Conservation (phyloP, 495 filamentous ascomycete species). For the Clohesyomyces aquaticus region DNA sequence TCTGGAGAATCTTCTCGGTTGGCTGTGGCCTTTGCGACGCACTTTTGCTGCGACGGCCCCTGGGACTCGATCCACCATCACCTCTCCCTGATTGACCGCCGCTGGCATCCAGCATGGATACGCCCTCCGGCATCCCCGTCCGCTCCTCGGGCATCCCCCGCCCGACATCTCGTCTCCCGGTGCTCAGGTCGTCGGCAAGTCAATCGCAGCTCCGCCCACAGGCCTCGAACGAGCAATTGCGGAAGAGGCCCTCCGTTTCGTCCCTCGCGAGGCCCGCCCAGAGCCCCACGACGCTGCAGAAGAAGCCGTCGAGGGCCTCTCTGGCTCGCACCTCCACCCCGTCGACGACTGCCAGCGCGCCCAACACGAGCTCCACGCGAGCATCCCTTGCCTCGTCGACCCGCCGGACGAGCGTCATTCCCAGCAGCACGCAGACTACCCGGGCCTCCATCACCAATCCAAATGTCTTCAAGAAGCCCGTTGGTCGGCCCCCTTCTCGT, state of each 20-base stretch:
- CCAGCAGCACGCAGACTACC: constrained; percentile 2
- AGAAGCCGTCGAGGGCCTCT: constrained; percentile 32
- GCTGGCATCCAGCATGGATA: constrained; percentile 38
- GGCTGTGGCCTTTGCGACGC: constrained; percentile 8
- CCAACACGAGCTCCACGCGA: constrained; percentile 15
- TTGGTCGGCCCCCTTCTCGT: constrained; percentile 37
- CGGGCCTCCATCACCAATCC: constrained; percentile 20
- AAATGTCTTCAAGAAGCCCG: constrained; percentile 37
- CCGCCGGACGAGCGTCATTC: constrained; percentile 5
- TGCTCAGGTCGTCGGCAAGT: constrained; percentile 31
- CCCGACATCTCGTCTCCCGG: constrained; percentile 42
- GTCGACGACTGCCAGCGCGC: constrained; percentile 5
- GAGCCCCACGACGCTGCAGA: constrained; percentile 16
- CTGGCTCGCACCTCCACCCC: constrained; percentile 20
- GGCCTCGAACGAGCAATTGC: constrained; percentile 31
- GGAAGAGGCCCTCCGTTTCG: constrained; percentile 31
- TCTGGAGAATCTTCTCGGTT: constrained; percentile 16
- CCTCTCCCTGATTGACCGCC: background rate
- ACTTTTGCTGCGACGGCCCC: constrained; percentile 5
- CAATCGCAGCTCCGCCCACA: constrained; percentile 27
- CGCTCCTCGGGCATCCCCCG: constrained; percentile 46
- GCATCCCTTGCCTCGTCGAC: constrained; percentile 24
- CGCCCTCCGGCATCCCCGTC: constrained; percentile 29
- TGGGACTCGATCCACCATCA: constrained; percentile 2
- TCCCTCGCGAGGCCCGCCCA: constrained; percentile 22